Evolutionary conservation across 805 yeast genomes (phyloP), one percentile per base, ranked within the genome.

Genomic region (Starmerella cellae): DNA sequence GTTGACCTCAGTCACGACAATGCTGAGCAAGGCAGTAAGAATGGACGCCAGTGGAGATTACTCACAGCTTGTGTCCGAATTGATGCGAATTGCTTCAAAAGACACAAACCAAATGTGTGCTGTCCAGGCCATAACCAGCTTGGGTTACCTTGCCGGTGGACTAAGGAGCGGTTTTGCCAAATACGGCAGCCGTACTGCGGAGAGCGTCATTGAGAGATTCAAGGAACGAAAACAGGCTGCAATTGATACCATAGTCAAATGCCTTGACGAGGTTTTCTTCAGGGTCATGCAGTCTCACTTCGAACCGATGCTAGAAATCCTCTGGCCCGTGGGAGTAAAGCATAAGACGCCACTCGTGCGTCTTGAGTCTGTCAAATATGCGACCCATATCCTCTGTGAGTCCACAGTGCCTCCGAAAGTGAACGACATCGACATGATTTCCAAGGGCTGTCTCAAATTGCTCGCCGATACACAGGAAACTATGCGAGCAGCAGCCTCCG

Each of bases 41-140:
- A 65, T 77, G 35, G 66, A 64, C n/a, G 61, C 65, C 8, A 67
- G 65, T 27, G 82, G 66, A 41, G 93, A 87, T 57, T 84, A 78
- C 59, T 49, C 69, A 5, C 77, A 69, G 2, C 60, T 87, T n/a
- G 61, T 77, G n/a, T 63, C 77, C 42, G 59, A 69, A 1, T 66
- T 84, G 50, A 73, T 78, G n/a, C 78, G 75, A 51, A 73, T 85
- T 47, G 67, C 85, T 56, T 41, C 43, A 6, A 83, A 77, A 55
- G 98, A 91, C 62, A 93, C 87, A 4, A 91, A 91, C 57, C 70
- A 85, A 41, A 85, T 79, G 61, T 94, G 82, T 13, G 95, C 82
- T 0, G 77, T 81, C 14, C 55, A 79, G 24, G 83, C 95, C 0
- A 79, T 94, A 1, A 74, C 74, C 43, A 74, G 80, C 35, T 62